A percentile compares a stretch with the other conserved stretches of the same genome.
Evolutionary conservation across 2,329 filamentous ascomycete genomes (phyloP).

Genomic region (Colletotrichum horii): DNA sequence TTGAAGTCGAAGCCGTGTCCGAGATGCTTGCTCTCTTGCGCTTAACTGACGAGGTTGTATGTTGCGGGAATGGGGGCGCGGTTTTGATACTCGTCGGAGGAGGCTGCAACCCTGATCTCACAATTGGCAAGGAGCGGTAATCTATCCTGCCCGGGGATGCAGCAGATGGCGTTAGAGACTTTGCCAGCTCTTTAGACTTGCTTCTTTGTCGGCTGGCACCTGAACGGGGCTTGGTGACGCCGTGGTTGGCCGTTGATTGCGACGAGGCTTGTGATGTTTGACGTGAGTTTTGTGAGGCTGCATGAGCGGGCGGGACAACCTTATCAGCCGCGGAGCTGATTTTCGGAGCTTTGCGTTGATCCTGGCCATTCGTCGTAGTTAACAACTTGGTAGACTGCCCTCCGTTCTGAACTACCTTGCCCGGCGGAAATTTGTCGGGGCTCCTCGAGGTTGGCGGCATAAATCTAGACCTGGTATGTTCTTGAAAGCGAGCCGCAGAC

Average conservation of each 20-base stretch:
- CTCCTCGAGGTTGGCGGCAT: not conserved
- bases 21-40: not conserved
- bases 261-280: not conserved
- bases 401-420: not conserved
- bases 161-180: not conserved
- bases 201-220: not conserved
- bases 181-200: not conserved
- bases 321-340: not conserved
- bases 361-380: not conserved
- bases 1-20: not conserved
- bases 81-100: not conserved
- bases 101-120: not conserved
- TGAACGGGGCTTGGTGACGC: not conserved
- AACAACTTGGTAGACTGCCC: not conserved
- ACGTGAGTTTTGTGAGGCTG: not conserved
- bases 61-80: not conserved
- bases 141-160: not conserved
- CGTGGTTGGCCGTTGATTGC: not conserved
- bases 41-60: not conserved
- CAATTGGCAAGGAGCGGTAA: not conserved
- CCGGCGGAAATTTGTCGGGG: not conserved
- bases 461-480: not conserved
- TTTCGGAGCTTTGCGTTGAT: not conserved
- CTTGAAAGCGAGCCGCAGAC: not conserved
- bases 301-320: not conserved